Base-by-base conservation (phyloP, 2,329 filamentous ascomycete genomes). In the Pseudocercospora pini-densiflorae region DNA sequence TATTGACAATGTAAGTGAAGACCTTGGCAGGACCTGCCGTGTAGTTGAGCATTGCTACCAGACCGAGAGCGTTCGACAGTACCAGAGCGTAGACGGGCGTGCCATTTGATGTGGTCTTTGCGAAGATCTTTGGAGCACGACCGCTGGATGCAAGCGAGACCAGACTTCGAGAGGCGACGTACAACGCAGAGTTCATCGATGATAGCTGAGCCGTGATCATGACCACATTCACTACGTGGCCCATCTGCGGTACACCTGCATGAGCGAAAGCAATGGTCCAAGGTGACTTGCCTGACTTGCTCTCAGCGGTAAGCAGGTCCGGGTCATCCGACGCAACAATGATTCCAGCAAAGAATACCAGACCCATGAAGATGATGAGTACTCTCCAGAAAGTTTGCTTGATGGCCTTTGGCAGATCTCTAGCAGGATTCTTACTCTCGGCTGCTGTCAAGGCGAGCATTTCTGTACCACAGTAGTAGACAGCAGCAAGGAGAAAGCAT, bases 281-380 rank as follows among this genome's bases (percentile, higher is more conserved):
- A 14, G 61, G 66, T 6, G 59, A 63, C 21, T 65, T 61, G 8
- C 63, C 66, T 21, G 63, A 49, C 45, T 60, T 62, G 60, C 45
- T 68, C 16, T 66, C 55, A 14, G 66, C 63, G 14, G 66, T 61
- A 31, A 68, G 55, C 3, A 66, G 63, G 24, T 19, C 57, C n/a
- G 63, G 59, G 49, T 68, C 66, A 24, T 66, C 36, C 16, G 43
- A 61, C 3, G 63, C 24, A 6, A 68, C 66, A 31, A 65, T 63
- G 8, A 68, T 63, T 8, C 66, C 63, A 27, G 66, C 66, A 40
- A 68, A 66, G 63, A 66, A 66, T 16, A 66, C 63, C 16, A 68
- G 55, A 24, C 66, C 66, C 62, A 64, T 59, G 62, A 62, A 67
- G 49, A 67, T 67, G 49, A 65, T 54, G 2, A 64, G 24, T 14